Base-by-base conservation (phyloP, 2,329 filamentous ascomycete genomes). In the Hypoxylon rubiginosum region DNA sequence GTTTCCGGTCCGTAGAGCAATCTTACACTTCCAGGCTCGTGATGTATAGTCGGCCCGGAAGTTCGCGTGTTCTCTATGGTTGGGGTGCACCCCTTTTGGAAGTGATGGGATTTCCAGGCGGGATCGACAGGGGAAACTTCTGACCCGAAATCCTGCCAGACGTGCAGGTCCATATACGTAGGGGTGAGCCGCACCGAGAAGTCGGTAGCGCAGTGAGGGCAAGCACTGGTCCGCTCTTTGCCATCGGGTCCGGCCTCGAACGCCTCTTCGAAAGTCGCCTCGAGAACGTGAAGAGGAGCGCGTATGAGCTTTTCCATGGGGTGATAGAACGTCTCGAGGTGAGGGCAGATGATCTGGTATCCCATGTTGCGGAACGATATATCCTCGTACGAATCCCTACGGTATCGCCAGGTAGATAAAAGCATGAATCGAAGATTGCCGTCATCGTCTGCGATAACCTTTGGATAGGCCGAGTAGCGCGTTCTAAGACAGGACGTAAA, bases 91-190 rank as follows among this genome's bases (percentile, higher is more conserved):
- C n/a, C 39, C 39, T 8, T 9, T 43, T 4, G 21, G 19, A 7
- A 43, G n/a, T 15, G 19, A 1, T 21, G 46, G 19, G 45, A 28
- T 39, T 45, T 56, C 62, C 62, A 64, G 15, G 11, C 41, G 17
- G 26, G 24, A 24, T 64, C 46, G 19, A 50, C 19, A n/a, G 62
- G 62, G 19, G 62, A 64, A 11, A 34, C 56, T 19, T 59, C 57
- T 11, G 51, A 15, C 11, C 62, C 62, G 9, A 64, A 32, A n/a
- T 64, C 56, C 26, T 56, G 56, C 56, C 56, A 64, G 10, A 21
- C 32, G 5, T 4, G 7, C 4, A 64, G 19, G 2, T n/a, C 10
- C 8, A 53, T 3, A n/a, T 21, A n/a, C 1, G n/a, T 21, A 3
- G 19, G 2, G 13, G 36, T 19, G n/a, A 21, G 19, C 34, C 11